phyloP scores from a whole-genome alignment of 805 yeast genomes.

The Nakazawaea molendinolei region DNA sequence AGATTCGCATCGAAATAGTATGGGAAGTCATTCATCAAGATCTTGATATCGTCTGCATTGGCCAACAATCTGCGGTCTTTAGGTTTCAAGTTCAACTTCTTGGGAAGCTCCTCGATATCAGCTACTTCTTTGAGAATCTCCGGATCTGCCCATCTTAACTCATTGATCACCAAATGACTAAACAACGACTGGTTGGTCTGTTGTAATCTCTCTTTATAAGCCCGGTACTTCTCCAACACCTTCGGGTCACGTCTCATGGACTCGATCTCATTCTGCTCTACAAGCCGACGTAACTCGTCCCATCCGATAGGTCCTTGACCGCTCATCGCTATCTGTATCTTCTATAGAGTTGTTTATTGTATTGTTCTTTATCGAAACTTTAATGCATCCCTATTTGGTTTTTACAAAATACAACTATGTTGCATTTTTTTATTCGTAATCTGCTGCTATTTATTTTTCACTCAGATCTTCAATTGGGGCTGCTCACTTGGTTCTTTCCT shows the following conservation, averaged over 20 bases:
- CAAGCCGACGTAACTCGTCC: constrained; percentile 32
- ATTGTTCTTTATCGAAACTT: no score
- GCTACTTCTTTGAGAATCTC: constrained; percentile 19
- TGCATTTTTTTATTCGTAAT: constrained; percentile 2
- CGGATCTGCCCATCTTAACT: constrained; percentile 43
- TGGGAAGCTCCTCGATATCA: constrained; percentile 16
- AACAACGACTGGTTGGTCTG: constrained; percentile 33
- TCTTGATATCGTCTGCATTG: constrained; percentile 34
- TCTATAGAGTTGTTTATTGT: no score
- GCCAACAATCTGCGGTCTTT: constrained; percentile 35
- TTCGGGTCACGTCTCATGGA: constrained; percentile 40
- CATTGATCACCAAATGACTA: constrained; percentile 39
- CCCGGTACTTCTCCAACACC: constrained; percentile 36
- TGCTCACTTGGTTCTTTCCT: no score
- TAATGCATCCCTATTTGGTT: no score
- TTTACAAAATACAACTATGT: background rate
- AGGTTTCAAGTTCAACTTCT: constrained; percentile 18
- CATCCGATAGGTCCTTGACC: no score
- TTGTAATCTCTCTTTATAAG: constrained; percentile 36
- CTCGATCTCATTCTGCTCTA: constrained; percentile 36
- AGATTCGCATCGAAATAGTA: constrained; percentile 49
- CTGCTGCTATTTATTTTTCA: no score
- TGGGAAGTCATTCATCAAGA: constrained; percentile 57
- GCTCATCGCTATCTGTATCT: no score
- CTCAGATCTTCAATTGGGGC: no score